A percentile compares a stretch with the other conserved stretches of the same genome.
Conservation (phyloP, 106 monocot genomes). For the Hemerocallis citrina region DNA sequence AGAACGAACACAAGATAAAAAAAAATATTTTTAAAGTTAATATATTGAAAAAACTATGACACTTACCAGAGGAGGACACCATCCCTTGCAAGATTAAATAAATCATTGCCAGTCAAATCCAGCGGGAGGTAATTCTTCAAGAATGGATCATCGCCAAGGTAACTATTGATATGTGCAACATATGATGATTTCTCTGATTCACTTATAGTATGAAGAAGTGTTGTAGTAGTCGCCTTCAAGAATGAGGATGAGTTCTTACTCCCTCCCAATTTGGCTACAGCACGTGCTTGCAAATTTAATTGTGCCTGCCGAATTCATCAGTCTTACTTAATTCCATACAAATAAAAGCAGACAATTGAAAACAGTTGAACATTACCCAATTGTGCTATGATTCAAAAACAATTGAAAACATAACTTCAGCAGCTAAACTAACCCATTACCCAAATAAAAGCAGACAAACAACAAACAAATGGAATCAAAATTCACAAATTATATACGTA, state of each 20-base stretch:
- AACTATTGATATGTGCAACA: constrained; percentile 76
- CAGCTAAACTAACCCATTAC: too few relatives aligned
- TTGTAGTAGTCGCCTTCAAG: constrained; percentile 66
- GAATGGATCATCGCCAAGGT: constrained; percentile 66
- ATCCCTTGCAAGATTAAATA: constrained; percentile 72
- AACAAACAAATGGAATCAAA: too few relatives aligned
- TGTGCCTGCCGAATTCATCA: constrained; percentile 34
- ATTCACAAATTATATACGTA: too few relatives aligned
- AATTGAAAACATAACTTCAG: too few relatives aligned
- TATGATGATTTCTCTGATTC: constrained; percentile 82
- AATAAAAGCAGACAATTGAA: too few relatives aligned
- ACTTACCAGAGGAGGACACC: constrained; percentile 86
- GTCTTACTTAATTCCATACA: neutral
- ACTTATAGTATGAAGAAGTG: constrained; percentile 67
- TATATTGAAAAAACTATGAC: too few relatives aligned
- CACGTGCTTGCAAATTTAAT: constrained; percentile 41
- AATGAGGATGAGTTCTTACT: constrained; percentile 54
- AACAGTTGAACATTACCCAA: too few relatives aligned
- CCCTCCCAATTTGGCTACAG: constrained; percentile 29
- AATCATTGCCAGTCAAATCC: constrained; percentile 47
- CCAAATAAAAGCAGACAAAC: too few relatives aligned
- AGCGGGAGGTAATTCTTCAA: constrained; percentile 62
- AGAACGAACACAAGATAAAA: too few relatives aligned
- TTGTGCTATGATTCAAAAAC: too few relatives aligned
- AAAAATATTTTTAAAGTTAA: too few relatives aligned